A percentile compares a stretch with the other conserved stretches of the same genome.
These are phyloP conservation scores for Canavalia gladiata DNA, from an alignment of 306 rosid genomes.

Conservation along the genomic window DNA sequence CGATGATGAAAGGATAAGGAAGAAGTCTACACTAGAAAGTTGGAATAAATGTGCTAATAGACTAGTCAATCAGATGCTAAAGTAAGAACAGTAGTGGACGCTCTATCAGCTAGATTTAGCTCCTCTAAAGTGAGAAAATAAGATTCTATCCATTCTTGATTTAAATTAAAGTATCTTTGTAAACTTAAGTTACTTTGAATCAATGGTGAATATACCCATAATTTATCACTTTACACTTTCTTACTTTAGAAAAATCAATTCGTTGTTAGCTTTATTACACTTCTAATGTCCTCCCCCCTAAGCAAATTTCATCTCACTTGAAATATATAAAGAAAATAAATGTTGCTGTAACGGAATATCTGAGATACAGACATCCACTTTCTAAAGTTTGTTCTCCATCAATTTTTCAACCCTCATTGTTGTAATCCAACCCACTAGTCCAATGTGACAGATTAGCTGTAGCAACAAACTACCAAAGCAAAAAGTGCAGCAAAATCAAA, in stretches of 20 bases:
- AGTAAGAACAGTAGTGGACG: neutral
- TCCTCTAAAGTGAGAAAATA: neutral
- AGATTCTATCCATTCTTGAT: neutral
- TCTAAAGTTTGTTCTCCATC: conserved; percentile 7
- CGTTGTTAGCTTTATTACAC: no score
- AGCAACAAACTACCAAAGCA: neutral
- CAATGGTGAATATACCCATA: neutral
- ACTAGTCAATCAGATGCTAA: neutral
- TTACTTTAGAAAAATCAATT: neutral
- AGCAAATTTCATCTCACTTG: no score
- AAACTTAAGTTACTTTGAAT: neutral
- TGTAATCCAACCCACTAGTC: neutral
- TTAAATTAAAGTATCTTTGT: neutral
- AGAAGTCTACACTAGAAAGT: neutral
- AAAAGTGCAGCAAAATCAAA: neutral
- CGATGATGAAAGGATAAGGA: conserved; percentile 6
- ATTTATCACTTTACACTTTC: neutral
- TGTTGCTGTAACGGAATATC: no score
- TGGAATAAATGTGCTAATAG: neutral
- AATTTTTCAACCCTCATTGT: neutral
- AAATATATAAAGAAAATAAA: no score
- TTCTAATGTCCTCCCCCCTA: no score
- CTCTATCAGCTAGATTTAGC: neutral
- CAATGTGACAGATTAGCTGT: neutral
- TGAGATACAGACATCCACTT: neutral